A percentile compares a stretch with the other conserved stretches of the same genome.
Evolutionary conservation across 257 asterid species (phyloP).

Genomic region (Solanum commersonii): DNA sequence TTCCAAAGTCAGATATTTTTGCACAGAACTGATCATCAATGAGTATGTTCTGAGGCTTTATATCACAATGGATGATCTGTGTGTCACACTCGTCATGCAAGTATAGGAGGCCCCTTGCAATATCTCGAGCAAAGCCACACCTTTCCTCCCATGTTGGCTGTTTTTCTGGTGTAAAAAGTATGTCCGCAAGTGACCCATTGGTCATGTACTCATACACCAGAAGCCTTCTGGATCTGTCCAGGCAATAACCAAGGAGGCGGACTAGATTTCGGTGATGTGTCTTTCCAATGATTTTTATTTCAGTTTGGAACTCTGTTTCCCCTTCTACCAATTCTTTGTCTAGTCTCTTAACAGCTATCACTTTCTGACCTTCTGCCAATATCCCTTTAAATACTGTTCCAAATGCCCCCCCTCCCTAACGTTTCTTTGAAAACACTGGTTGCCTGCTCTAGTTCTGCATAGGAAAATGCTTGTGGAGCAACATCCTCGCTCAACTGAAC

Average conservation of each 20-base stretch:
- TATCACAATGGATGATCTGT: constrained; percentile 57
- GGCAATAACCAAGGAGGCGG: no score
- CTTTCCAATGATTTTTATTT: no score
- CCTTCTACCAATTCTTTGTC: constrained; percentile 24
- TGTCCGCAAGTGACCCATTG: no score
- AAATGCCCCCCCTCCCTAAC: constrained; percentile 41
- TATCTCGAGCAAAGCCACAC: constrained; percentile 19
- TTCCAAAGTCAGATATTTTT: constrained; percentile 45
- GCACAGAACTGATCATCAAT: constrained; percentile 30
- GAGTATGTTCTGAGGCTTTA: constrained; percentile 53
- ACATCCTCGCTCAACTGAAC: constrained; percentile 12
- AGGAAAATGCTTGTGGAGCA: constrained; percentile 18
- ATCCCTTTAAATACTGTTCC: constrained; percentile 38
- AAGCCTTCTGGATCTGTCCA: no score
- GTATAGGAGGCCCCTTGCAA: constrained; percentile 44
- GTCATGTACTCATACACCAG: no score
- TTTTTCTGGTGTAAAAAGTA: no score
- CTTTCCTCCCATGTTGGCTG: constrained; percentile 15
- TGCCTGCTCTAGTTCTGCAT: constrained; percentile 18
- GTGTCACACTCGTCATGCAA: constrained; percentile 54
- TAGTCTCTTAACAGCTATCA: constrained; percentile 36
- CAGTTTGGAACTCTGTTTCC: background rate
- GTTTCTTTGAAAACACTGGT: constrained; percentile 32
- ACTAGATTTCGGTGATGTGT: no score
- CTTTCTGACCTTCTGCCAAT: background rate